These are phyloP conservation scores for Fraxinus quadrangulata DNA, from an alignment of 257 asterid genomes.

Conservation along the genomic window DNA sequence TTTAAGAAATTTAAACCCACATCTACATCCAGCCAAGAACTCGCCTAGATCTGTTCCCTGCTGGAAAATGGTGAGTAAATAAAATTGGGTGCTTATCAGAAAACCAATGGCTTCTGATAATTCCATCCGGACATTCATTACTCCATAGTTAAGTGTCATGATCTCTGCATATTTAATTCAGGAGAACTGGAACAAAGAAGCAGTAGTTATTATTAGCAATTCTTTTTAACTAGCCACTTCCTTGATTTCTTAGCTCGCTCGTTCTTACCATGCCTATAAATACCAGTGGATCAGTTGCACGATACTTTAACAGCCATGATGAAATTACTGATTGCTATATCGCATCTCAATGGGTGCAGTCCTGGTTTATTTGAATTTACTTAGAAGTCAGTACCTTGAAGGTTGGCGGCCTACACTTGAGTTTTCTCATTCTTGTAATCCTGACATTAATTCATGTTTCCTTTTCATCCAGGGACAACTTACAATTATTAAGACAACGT, in stretches of 20 bases:
- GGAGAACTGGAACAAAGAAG: not conserved
- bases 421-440: not conserved
- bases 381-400: not conserved
- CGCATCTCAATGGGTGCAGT: not conserved
- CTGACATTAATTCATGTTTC: slow-evolving; percentile 6
- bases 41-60: not conserved
- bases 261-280: not conserved
- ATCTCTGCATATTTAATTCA: not conserved
- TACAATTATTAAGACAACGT: slow-evolving; percentile 84
- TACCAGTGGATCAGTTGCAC: not conserved
- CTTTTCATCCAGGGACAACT: slow-evolving; percentile 69
- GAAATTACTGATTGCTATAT: not conserved
- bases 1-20: not conserved
- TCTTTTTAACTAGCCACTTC: not conserved
- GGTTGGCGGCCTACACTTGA: not conserved
- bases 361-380: not conserved
- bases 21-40: not conserved
- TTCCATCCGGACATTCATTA: not conserved
- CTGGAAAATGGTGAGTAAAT: not conserved
- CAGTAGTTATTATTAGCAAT: not conserved
- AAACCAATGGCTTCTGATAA: not conserved
- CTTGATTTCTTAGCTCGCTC: not conserved
- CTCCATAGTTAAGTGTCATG: not conserved
- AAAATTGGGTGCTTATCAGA: not conserved
- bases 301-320: not conserved